Evolutionary conservation across 1,284 basidiomycete genomes (phyloP), one percentile per base, ranked within the genome.

Genomic region (Quambalaria eucalypti): DNA sequence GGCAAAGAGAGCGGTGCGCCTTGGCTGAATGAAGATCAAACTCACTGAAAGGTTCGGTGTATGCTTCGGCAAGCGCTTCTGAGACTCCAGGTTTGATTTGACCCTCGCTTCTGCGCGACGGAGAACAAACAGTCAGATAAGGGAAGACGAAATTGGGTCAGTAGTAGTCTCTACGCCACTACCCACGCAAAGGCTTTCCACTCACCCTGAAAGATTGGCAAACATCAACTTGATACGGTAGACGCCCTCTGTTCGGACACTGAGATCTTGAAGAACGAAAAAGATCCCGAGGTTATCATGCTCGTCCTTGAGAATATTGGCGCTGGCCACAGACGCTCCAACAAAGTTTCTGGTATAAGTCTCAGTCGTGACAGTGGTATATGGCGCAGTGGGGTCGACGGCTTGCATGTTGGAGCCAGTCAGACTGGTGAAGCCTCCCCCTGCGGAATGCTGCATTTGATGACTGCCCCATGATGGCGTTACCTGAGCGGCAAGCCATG

Each of bases 181-280:
- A 14, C 7, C 23, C 28, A 36, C n/a, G 5, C 44, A 31, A 12
- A 16, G 7, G 16, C 29, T 16, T 19, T 52, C 44, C 9, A 14
- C n/a, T n/a, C n/a, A n/a, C n/a, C 30, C 19, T 33, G 48, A 64
- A 29, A 71, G 59, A 36, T 65, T 62, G 48, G 69, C 65, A 56
- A 71, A 66, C 56, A 63, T 60, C 40, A 71, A 55, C 55, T 66
- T 66, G 56, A 71, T 64, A 23, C 69, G 59, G 48, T 71, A 71
- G 10, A 65, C 57, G 7, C 69, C 69, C 40, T 71, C 69, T 12
- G 64, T 69, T 2, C 69, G 52, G 1, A 71, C 69, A 19, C 58
- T 61, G 50, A 71, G 63, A 44, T 71, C 69, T 50, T 71, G 69
- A 40, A 71, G 64, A 28, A 69, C 68, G 46, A 71, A 71, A 33